Evolutionary conservation across 2,329 filamentous ascomycete species (phyloP), one percentile per base, ranked within the genome.

Genomic region (Fusarium nematophilum): DNA sequence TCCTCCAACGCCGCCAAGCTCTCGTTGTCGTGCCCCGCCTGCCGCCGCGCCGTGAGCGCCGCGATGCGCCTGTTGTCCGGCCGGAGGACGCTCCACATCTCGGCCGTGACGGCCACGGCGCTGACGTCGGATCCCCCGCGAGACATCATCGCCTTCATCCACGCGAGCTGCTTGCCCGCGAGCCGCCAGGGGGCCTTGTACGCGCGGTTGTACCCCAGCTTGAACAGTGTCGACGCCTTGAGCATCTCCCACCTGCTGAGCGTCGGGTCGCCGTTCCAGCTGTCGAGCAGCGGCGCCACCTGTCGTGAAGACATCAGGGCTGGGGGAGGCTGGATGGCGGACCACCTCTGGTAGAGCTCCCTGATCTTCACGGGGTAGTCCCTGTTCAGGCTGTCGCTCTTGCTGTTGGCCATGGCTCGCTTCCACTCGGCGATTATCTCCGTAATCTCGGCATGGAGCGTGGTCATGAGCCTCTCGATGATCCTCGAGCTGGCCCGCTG

Each of bases 211-310:
- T 77, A 73, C 29, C 71, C 75, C n/a, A 72, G 33, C 34, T 76
- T 77, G 66, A 83, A 85, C 4, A 76, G 70, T 4, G 72, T 73
- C 2, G 82, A 84, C 0, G 83, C 84, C 53, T 83, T 83, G 13
- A 86, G 69, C 3, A 83, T 68, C 3, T 76, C 74, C 83, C 82
- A 86, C 4, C 61, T 68, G 21, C 75, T 78, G 9, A 75, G 71
- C 2, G 65, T 34, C 0, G 59, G 49, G 13, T 73, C 58, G 4
- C 54, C 44, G 9, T 52, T 65, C 64, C 64, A 70, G 3, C 21
- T 8, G 8, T 71, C 68, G 5, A 81, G 59, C 3, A 73, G 69
- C 0, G 48, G 47, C 8, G 53, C 57, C 4, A 75, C 60, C 6
- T 68, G 64, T 27, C 70, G 73, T 25, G 68, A 64, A 13, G 38